Base-by-base conservation (phyloP, 139 green algal genomes). In the Asterochloris erici region DNA sequence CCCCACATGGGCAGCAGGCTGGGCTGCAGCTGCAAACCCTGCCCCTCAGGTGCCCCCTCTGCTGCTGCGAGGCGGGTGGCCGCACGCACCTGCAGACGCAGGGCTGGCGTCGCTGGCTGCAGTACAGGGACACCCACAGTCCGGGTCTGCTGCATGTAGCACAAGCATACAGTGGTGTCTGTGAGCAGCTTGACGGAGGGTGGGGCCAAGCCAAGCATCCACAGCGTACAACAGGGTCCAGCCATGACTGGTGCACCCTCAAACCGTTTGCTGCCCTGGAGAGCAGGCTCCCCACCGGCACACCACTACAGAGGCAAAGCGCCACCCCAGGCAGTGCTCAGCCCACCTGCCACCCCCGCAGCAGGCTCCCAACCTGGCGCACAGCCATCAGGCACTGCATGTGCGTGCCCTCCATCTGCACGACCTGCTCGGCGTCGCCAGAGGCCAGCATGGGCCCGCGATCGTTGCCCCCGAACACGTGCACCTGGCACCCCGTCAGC, bases 381-480 rank as follows among this genome's bases (percentile, higher is more conserved):
- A 82, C 61, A 10, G 78, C 78, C 28, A 63, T 73, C 61, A 73
- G n/a, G 23, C 78, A 82, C 61, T 63, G 73, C 17, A 73, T 29
- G 11, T 38, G n/a, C 17, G 26, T 61, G 27, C 78, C 78, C 27
- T 82, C 61, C 11, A 82, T 63, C 27, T 82, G 61, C 68, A 82
- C 69, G n/a, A 82, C 78, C 26, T 82, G 61, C 14, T 82, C 78
- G n/a, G 62, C 78, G 61, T 82, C 78, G 61, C 63, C 78, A 23
- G 61, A 26, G 19, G 23, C 63, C 14, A 74, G 63, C 78, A 64
- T 61, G 28, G 61, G 68, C 63, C 62, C 61, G 63, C 63, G 28
- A 61, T 84, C 77, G 28, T 75, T 62, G 61, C 74, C 70, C 54
- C 68, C 73, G n/a, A 75, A 28, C 24, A 84, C 73, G 19, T 73